Conservation (phyloP, 805 yeast genomes). For the Yarrowia hollandica region DNA sequence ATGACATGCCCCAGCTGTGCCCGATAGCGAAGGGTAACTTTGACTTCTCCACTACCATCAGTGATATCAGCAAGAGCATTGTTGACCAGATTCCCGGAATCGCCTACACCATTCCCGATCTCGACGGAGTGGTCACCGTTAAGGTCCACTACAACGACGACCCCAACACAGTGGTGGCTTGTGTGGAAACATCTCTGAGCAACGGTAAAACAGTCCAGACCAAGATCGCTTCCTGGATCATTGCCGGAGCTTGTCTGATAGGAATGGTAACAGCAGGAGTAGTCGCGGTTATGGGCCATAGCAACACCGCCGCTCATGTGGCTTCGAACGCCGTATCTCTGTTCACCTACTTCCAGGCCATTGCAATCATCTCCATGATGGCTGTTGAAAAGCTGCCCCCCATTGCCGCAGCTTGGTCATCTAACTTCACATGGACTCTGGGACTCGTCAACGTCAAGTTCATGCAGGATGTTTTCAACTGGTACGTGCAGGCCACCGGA, state of each 20-base stretch:
- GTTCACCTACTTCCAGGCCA: conserved; percentile 88
- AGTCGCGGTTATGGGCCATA: conserved; percentile 82
- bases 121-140: conserved; percentile 88
- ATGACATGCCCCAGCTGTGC: conserved; percentile 59
- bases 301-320: conserved; percentile 92
- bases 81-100: conserved; percentile 67
- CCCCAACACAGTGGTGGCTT: conserved; percentile 61
- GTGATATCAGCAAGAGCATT: conserved; percentile 45
- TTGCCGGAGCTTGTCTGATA: conserved; percentile 85
- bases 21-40: conserved; percentile 88
- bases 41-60: conserved; percentile 49
- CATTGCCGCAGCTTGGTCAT: conserved; percentile 97
- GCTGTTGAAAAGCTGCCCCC: conserved; percentile 92
- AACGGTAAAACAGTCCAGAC: conserved; percentile 96
- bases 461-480: conserved; percentile 79
- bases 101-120: conserved; percentile 88
- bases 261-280: conserved; percentile 88
- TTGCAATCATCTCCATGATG: conserved; percentile 93
- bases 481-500: conserved; percentile 96
- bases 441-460: conserved; percentile 78
- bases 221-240: conserved; percentile 90
- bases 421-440: conserved; percentile 94
- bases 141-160: conserved; percentile 57
- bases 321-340: conserved; percentile 94
- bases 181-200: conserved; percentile 82